phyloP scores from a whole-genome alignment of 129 eudicot genomes.

The Artemisia argyi region DNA sequence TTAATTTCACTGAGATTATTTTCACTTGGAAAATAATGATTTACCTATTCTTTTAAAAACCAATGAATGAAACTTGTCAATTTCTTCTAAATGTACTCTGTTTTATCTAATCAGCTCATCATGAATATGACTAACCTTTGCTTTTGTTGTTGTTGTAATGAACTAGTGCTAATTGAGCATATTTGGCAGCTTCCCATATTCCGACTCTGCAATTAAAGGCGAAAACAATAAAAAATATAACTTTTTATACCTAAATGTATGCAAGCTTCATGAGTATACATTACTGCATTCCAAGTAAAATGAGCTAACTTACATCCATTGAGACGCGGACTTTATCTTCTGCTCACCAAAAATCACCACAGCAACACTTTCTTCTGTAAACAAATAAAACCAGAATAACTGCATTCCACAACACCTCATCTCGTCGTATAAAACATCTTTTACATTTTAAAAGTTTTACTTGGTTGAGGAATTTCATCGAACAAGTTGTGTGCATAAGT shows the following conservation, averaged over 20 bases:
- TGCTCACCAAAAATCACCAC: slow-evolving; percentile 90
- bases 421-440: slow-evolving; percentile 49
- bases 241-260: too few species aligned
- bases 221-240: neutral
- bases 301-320: neutral
- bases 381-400: slow-evolving; percentile 49
- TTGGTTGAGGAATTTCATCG: slow-evolving; percentile 69
- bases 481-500: slow-evolving; percentile 79
- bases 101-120: too few species aligned
- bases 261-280: neutral
- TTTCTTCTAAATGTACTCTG: too few species aligned
- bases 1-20: too few species aligned
- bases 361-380: slow-evolving; percentile 82
- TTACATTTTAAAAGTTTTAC: slow-evolving; percentile 55
- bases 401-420: slow-evolving; percentile 34
- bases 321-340: neutral
- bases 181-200: too few species aligned
- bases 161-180: too few species aligned
- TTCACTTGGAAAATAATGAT: too few species aligned
- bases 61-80: too few species aligned
- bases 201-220: too few species aligned
- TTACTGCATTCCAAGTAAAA: neutral
- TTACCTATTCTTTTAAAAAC: too few species aligned
- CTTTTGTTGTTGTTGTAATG: too few species aligned
- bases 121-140: too few species aligned